Evolutionary conservation across 176 grass and related monocot genomes (phyloP).

Genomic region (Aegilops speltoides): DNA sequence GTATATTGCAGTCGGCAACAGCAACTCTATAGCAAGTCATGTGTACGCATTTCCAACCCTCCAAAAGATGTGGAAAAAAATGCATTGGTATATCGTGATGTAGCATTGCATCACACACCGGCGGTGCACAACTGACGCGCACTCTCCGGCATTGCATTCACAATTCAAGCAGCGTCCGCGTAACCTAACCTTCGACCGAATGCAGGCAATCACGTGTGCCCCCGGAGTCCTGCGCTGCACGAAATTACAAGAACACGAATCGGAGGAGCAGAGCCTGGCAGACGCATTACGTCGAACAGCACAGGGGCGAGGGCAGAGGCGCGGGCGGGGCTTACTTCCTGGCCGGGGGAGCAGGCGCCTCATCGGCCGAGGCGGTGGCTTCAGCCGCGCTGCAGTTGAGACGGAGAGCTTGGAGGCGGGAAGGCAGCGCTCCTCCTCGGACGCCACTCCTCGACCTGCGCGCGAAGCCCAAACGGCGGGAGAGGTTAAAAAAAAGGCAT

Average conservation of each 20-base stretch:
- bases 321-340: slow-evolving; percentile 36
- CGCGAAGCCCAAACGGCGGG: background rate
- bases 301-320: background rate
- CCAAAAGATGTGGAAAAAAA: background rate
- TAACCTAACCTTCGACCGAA: background rate
- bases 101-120: background rate
- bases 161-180: background rate
- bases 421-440: slow-evolving; percentile 31
- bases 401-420: slow-evolving; percentile 21
- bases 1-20: background rate
- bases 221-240: background rate
- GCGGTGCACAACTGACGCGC: background rate
- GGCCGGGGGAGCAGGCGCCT: slow-evolving; percentile 26
- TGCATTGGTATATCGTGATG: background rate
- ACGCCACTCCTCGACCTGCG: slow-evolving; percentile 29
- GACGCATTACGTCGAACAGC: slow-evolving; percentile 42
- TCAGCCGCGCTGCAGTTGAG: slow-evolving; percentile 33
- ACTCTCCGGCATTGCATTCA: background rate
- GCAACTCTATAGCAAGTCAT: background rate
- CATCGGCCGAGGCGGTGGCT: slow-evolving; percentile 1
- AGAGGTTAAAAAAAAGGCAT: background rate
- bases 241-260: background rate
- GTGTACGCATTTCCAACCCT: background rate
- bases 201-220: background rate
- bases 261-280: background rate